Base-by-base conservation (phyloP, 1,284 basidiomycete species). In the Fomitopsis betulina region DNA sequence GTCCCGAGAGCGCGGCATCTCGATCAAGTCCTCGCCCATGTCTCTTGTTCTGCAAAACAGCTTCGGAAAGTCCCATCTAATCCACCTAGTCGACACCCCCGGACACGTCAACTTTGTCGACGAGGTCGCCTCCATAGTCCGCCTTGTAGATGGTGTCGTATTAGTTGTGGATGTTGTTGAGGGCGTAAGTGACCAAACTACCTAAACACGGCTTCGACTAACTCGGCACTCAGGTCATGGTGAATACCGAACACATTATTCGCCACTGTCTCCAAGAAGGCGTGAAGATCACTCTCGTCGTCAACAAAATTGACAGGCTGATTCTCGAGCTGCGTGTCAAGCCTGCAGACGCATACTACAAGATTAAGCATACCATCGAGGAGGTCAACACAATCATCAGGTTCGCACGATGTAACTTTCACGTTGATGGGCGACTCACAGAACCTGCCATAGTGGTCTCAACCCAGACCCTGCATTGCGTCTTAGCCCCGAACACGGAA, bases 71-170 rank as follows among this genome's bases (percentile, higher is more conserved):
- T 97, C 94, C 2, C 90, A 96, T 73, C 81, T 99, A 7, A 72
- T 98, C 61, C 96, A 99, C 75, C 73, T 98, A 42, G 88, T 99
- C 68, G 97, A 99, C 75, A 99, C 97, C 0, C 97, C 97, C 1
- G 97, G 97, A 27, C 97, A 99, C 70, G 91, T 96, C 61, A 99
- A 99, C 76, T 99, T 99, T 72, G 83, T 94, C 19, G 97, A 99
- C 70, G 97, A 99, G 75, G 94, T 96, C 13, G 95, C 95, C 5
- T 87, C 89, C 19, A 82, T 92, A 3, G 85, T 95, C 58, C 84
- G 96, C 38, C 76, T 98, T 25, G 90, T 85, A n/a, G 97, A 99
- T 70, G 97, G 97, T 56, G 88, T 98, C 38, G 73, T 99, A 2
- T 76, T 99, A 15, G 96, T 99, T 0, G 94, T 98, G 3, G 95